phyloP scores from a whole-genome alignment of 805 yeast species.

The Ogataea saltuana region DNA sequence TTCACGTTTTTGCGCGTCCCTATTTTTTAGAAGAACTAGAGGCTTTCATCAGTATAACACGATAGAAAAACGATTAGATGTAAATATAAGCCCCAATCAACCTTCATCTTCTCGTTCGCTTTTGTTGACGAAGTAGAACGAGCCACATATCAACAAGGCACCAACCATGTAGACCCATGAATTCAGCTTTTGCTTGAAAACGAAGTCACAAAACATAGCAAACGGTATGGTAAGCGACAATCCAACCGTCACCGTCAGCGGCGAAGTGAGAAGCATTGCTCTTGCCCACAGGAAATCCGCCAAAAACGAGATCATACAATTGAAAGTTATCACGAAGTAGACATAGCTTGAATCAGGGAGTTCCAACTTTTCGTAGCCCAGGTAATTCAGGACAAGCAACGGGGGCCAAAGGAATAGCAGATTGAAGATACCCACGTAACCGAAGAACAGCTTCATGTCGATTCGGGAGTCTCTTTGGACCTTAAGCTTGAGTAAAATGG shows the following conservation, averaged over 20 bases:
- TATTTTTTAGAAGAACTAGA: constrained; percentile 12
- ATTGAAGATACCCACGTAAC: constrained; percentile 90
- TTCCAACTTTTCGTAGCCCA: constrained; percentile 70
- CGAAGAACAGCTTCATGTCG: constrained; percentile 87
- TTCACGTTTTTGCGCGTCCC: constrained; percentile 33
- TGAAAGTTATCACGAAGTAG: constrained; percentile 54
- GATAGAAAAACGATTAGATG: too few relatives aligned
- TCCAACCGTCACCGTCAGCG: constrained; percentile 94
- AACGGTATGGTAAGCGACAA: constrained; percentile 90
- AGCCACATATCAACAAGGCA: constrained; percentile 74
- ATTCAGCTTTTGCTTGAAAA: constrained; percentile 64
- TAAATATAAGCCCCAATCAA: neutral
- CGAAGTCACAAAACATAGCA: constrained; percentile 87
- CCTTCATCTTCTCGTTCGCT: constrained; percentile 65
- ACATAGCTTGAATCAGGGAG: constrained; percentile 60
- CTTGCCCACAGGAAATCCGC: constrained; percentile 96
- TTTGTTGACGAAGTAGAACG: constrained; percentile 80
- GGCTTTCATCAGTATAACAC: too few relatives aligned
- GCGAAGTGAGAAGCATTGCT: constrained; percentile 90
- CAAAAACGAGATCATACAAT: constrained; percentile 76
- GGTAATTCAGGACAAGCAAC: constrained; percentile 59
- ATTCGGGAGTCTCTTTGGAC: constrained; percentile 74
- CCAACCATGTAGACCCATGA: constrained; percentile 71
- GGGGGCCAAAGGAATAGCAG: constrained; percentile 80
- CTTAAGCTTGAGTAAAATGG: constrained; percentile 74